Conservation (phyloP, 78 protist species). For the Dictyostelium purpureum region DNA sequence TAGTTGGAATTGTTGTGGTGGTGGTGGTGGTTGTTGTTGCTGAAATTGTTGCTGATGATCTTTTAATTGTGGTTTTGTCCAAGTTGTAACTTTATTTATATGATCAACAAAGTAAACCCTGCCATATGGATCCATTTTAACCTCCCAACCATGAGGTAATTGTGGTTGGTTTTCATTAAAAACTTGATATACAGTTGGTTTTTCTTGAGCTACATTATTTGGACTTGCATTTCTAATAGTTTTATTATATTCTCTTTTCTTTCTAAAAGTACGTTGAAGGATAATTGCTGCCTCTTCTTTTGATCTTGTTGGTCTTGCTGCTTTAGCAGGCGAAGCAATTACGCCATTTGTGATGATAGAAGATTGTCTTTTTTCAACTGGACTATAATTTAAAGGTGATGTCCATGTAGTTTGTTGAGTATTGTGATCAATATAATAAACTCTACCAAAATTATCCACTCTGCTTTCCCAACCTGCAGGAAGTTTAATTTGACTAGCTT, state of each 20-base stretch:
- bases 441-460: conserved; percentile 41
- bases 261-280: conserved; percentile 46
- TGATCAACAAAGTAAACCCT: conserved; percentile 83
- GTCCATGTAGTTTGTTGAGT: conserved; percentile 66
- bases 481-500: conserved; percentile 25
- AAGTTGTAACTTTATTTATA: conserved; percentile 37
- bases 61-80: conserved; percentile 46
- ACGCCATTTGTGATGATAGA: background rate
- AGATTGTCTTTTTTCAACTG: background rate
- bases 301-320: background rate
- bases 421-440: conserved; percentile 80
- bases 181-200: background rate
- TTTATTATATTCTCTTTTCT: conserved; percentile 19
- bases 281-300: conserved; percentile 26
- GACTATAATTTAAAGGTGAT: conserved; percentile 6
- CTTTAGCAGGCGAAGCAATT: background rate
- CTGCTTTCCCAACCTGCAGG: conserved; percentile 84
- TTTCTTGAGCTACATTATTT: conserved; percentile 2
- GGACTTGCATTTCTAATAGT: conserved; percentile 15
- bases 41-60: background rate
- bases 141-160: conserved; percentile 84
- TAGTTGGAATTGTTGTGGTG: background rate
- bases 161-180: background rate
- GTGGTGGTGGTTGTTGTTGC: background rate
- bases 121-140: conserved; percentile 27